Percentiles rank a stretch among this genome's conserved stretches.
phyloP scores from a whole-genome alignment of 176 grass and related monocot species.

The Miscanthus lutarioriparius region DNA sequence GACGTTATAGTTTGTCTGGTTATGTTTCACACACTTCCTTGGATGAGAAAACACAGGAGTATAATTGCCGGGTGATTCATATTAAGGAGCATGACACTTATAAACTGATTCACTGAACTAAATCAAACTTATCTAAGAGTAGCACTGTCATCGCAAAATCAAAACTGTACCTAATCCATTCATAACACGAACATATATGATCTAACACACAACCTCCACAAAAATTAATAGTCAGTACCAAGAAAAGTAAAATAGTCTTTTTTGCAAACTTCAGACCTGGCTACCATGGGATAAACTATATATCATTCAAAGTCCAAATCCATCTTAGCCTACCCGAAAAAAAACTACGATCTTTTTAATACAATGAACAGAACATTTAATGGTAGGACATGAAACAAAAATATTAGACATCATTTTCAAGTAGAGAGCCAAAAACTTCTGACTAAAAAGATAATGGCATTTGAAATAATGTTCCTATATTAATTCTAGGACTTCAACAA shows the following conservation, averaged over 20 bases:
- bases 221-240: not conserved
- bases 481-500: not conserved
- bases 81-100: not conserved
- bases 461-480: not conserved
- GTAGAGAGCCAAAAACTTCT: not conserved
- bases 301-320: not conserved
- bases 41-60: conserved; percentile 11
- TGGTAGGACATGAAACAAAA: not conserved
- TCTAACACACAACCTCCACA: not conserved
- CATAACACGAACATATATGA: not conserved
- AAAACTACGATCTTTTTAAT: not conserved
- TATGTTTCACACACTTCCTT: conserved; percentile 10
- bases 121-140: not conserved
- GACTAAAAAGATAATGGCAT: not conserved
- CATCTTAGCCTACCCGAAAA: not conserved
- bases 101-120: not conserved
- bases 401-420: not conserved
- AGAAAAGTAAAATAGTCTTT: not conserved
- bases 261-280: not conserved
- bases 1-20: not conserved
- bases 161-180: not conserved
- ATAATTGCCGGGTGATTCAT: not conserved
- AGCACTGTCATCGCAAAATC: conserved; percentile 1
- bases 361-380: not conserved
- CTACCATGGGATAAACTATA: not conserved